Conservation (phyloP, 2,329 filamentous ascomycete genomes). For the Epichloe amarillans region DNA sequence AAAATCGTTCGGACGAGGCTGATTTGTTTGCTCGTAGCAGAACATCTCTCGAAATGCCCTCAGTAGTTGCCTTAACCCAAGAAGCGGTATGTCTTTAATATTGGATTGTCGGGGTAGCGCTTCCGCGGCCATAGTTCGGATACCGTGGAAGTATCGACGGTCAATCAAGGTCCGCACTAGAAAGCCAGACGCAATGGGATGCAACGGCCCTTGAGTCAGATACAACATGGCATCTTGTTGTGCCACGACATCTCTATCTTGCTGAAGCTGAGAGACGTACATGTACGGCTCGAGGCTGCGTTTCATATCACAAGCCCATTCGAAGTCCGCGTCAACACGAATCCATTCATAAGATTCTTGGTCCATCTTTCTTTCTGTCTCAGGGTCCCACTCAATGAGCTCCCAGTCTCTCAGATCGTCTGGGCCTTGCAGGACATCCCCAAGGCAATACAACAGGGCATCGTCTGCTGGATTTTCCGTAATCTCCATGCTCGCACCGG, state of each 20-base stretch:
- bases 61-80: slow-evolving; percentile 73
- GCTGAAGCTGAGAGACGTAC: slow-evolving; percentile 94
- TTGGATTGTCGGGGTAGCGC: slow-evolving; percentile 66
- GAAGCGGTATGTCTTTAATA: slow-evolving; percentile 50
- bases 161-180: slow-evolving; percentile 84
- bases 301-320: slow-evolving; percentile 85
- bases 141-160: slow-evolving; percentile 82
- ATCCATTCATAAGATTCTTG: slow-evolving; percentile 98
- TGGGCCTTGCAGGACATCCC: slow-evolving; percentile 73
- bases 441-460: slow-evolving; percentile 77
- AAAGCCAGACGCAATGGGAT: slow-evolving; percentile 78
- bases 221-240: slow-evolving; percentile 65
- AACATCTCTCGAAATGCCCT: slow-evolving; percentile 81
- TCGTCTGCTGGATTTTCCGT: slow-evolving; percentile 59
- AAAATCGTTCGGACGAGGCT: slow-evolving; percentile 85
- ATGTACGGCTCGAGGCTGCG: slow-evolving; percentile 84
- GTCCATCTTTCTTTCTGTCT: slow-evolving; percentile 84
- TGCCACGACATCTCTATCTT: slow-evolving; percentile 94
- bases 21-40: slow-evolving; percentile 64
- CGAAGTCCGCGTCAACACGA: slow-evolving; percentile 92
- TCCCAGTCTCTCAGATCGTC: slow-evolving; percentile 77
- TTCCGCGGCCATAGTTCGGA: slow-evolving; percentile 72
- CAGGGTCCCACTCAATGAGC: slow-evolving; percentile 76
- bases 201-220: slow-evolving; percentile 51
- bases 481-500: slow-evolving; percentile 46